Base-by-base conservation (phyloP, 176 grass and related monocot species). In the barley (Hordeum vulgare) region DNA sequence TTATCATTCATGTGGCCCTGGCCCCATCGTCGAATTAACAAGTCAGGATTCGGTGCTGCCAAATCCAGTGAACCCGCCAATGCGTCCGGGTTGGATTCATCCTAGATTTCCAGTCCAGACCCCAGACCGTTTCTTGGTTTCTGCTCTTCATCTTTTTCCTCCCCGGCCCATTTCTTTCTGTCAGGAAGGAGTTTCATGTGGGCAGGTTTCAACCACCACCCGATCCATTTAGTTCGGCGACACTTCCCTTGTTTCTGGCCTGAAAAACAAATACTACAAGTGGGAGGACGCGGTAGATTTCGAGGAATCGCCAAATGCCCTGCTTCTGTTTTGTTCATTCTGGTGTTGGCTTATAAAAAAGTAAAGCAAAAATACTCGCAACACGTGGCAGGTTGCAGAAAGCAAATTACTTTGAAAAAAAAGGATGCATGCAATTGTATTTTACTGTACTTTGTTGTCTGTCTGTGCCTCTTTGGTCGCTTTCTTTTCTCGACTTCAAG, bases 401-500 rank as follows among this genome's bases (percentile, higher is more conserved):
- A 81, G 69, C 28, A 28, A 24, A 9, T n/a, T n/a, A 34, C 78
- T 86, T 90, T n/a, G n/a, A 44, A 13, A 9, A 77, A 82, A 71
- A 25, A 34, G 4, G 15, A 20, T 61, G 39, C 13, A 51, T 76
- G 40, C 33, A 65, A 24, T 57, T 49, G 35, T 51, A 75, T 61
- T 88, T 79, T 24, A 76, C n/a, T n/a, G n/a, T n/a, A n/a, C 67
- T 81, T 35, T 66, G 63, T 59, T 80, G 51, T 47, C 34, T 36
- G 40, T 47, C 18, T 18, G 24, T 6, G 11, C 21, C 23, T 47
- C n/a, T 36, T 53, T 39, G 57, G 68, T 49, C 71, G 31, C 29
- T 61, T 21, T 66, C 42, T 76, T 71, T 83, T 76, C 6, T 51
- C 18, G 14, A 72, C 9, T 58, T 61, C 25, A 62, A 40, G 26